Evolutionary conservation across 768 basidiomycete genomes (phyloP).

Genomic region (Tulasnella sp.): DNA sequence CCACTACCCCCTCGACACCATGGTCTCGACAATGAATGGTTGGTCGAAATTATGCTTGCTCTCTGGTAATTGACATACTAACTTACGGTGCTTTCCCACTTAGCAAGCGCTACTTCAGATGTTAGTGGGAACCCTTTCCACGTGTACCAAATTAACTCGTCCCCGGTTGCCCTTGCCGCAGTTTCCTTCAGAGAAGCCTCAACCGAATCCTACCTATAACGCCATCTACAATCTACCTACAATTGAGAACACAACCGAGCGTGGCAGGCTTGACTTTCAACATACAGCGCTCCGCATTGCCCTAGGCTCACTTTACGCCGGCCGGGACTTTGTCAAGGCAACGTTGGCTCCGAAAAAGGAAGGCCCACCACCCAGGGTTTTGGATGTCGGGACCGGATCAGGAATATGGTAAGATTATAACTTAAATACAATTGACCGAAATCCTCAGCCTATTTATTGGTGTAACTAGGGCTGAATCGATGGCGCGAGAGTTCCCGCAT

Average conservation of each 20-base stretch:
- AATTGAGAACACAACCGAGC: not conserved
- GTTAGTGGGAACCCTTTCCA: not conserved
- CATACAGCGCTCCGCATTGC: slow-evolving; percentile 8
- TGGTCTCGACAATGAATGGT: not conserved
- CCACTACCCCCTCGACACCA: not conserved
- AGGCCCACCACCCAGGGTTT: not conserved
- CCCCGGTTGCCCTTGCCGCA: not conserved
- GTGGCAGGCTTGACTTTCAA: not conserved
- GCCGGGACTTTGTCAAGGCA: not conserved
- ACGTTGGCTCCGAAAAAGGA: not conserved
- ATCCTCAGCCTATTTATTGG: not conserved
- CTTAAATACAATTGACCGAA: not conserved
- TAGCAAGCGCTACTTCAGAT: not conserved
- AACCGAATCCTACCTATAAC: not conserved
- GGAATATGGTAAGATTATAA: slow-evolving; percentile 1
- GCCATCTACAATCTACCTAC: not conserved
- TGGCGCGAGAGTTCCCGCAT: slow-evolving; percentile 20
- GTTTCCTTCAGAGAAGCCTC: not conserved
- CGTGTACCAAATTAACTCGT: not conserved
- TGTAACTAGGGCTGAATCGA: slow-evolving; percentile 8
- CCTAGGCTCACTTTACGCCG: slow-evolving; percentile 10
- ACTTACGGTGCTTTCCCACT: not conserved
- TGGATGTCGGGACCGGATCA: slow-evolving; percentile 5
- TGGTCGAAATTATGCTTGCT: not conserved
- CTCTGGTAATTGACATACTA: not conserved